Base-by-base conservation (phyloP, 169 alveolate genomes). In the Babesia caballi region DNA sequence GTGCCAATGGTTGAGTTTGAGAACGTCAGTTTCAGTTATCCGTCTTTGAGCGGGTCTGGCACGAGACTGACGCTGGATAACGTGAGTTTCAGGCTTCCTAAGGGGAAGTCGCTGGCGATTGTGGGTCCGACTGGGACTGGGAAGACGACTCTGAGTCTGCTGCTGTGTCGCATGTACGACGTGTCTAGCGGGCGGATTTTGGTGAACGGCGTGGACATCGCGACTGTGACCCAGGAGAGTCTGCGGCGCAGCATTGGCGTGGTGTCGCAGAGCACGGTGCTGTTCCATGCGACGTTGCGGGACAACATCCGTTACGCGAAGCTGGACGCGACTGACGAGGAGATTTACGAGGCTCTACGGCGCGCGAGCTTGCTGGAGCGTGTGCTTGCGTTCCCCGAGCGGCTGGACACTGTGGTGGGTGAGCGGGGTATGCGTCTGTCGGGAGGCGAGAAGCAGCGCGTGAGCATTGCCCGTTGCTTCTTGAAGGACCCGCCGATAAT, bases 391-490 rank as follows among this genome's bases (percentile, higher is more conserved):
- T 82, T 94, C 52, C 95, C 96, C 8, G 88, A 90, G 23, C 92
- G 95, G 33, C 94, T 90, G 80, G 89, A 93, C 40, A 95, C 98
- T 17, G 49, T 90, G 11, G 99, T 97, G 21, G 98, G 99, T 9
- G 99, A 97, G 80, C 88, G 97, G 52, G 99, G 99, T 8, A 83
- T 93, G 33, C 94, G 94, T 56, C 91, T 98, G 4, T 92, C 98
- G 47, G 99, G 99, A 38, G 99, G 99, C 3, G 98, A 98, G 87
- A 94, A 94, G 78, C 97, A 97, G 90, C 95, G 83, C 36, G 95
- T 96, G 32, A 98, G 98, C 69, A 96, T 97, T 30, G 99, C 99
- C 23, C 91, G 99, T 52, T 97, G 98, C 14, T 80, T 97, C 66
- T 66, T 96, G 35, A 94, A 96, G 61, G 90, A 95, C 69, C 97